These are phyloP conservation scores for Podosphaera aphanis DNA, from an alignment of 2,329 filamentous ascomycete genomes.

Conservation along the genomic window DNA sequence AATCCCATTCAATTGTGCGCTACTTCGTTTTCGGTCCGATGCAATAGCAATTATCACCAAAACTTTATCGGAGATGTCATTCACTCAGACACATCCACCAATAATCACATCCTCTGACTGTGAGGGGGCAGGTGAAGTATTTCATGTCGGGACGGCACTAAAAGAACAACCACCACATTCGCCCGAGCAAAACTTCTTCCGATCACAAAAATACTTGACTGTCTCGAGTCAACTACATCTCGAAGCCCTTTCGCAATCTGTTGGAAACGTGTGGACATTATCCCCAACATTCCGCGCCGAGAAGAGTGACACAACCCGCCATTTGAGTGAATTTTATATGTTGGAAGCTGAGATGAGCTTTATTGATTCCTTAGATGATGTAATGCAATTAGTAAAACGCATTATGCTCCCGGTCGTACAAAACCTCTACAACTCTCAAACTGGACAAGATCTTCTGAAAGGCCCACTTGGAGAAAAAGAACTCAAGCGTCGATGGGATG, in stretches of 20 bases:
- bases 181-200: conserved; percentile 40
- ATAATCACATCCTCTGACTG: conserved; percentile 94
- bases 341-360: conserved; percentile 80
- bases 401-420: conserved; percentile 14
- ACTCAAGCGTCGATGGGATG: conserved; percentile 48
- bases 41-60: conserved; percentile 47
- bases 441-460: conserved; percentile 27
- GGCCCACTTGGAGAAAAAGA: conserved; percentile 14
- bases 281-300: conserved; percentile 89
- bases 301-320: conserved; percentile 74
- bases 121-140: conserved; percentile 88
- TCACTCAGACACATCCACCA: conserved; percentile 71
- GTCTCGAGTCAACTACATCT: conserved; percentile 89
- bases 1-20: conserved; percentile 54
- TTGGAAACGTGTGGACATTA: conserved; percentile 81
- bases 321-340: conserved; percentile 98
- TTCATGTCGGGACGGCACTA: conserved; percentile 29
- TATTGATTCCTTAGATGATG: conserved; percentile 36
- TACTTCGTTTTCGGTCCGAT: conserved; percentile 66
- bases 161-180: neutral
- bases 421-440: conserved; percentile 16
- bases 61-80: conserved; percentile 50
- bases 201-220: conserved; percentile 73
- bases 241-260: conserved; percentile 69
- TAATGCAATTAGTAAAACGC: conserved; percentile 46